Evolutionary conservation across 306 rosid species (phyloP), one percentile per base, ranked within the genome.

Genomic region (Carpinus fangiana): DNA sequence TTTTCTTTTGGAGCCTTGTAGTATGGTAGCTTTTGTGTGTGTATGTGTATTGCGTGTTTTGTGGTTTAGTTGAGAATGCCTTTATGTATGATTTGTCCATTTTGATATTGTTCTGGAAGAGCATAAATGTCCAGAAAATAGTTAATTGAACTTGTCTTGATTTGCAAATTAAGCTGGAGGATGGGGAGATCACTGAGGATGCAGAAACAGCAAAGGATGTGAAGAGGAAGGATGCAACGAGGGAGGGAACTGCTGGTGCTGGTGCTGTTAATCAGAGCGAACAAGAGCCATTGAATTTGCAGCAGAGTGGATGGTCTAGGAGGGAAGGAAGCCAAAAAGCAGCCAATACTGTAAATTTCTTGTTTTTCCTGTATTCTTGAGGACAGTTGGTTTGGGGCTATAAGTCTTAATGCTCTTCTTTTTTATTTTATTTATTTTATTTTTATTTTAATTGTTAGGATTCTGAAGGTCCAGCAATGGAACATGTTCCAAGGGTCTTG

Each of bases 401-500:
- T 73, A 48, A 78, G 18, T 81, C 73, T 77, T 73, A 20, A 73
- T 78, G n/a, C 31, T 53, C 8, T 76, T 34, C 34, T 26, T 62
- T 66, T 48, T 13, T 48, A 2, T 7, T 47, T 48, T 12, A 1
- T 48, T 48, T 48, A 2, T 48, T 2, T 48, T 10, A 73, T 76
- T 51, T 36, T 61, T 1, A 31, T 31, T 62, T 12, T 16, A 12
- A 61, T 61, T 82, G 74, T 74, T 69, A 94, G 98, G 95, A 86
- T 86, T 84, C 86, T 20, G 97, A 90, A 55, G 74, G 86, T 82
- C 97, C 93, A 26, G 62, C 82, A 60, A 13, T 76, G 0, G 95
- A 92, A 72, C 90, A 81, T 85, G 89, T 87, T 78, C 97, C 98
- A 0, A 90, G 98, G 85, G 85, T 94, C 73, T 71, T 94, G 88